These are phyloP conservation scores for Cytospora paraplurivora DNA, from an alignment of 2,329 filamentous ascomycete genomes.

Conservation along the genomic window DNA sequence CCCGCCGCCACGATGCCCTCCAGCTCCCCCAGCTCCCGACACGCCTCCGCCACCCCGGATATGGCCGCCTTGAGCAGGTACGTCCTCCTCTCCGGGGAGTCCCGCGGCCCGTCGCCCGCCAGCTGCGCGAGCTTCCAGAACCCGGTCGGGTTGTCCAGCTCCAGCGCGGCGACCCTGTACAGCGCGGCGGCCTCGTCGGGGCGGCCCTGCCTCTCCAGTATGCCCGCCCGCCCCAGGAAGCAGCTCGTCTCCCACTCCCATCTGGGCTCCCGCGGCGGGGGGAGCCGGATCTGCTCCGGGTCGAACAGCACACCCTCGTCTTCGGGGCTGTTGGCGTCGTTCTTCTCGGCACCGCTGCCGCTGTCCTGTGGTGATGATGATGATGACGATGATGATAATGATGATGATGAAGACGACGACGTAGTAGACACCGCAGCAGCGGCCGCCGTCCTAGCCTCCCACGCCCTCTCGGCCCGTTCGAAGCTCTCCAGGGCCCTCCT, in stretches of 20 bases:
- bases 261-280: constrained; percentile 24
- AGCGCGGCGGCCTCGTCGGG: constrained; percentile 32
- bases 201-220: constrained; percentile 31
- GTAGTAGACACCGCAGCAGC: too few species aligned
- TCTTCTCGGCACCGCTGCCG: neutral
- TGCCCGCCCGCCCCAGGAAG: constrained; percentile 36
- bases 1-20: constrained; percentile 27
- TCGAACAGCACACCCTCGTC: constrained; percentile 6
- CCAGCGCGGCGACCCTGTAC: constrained; percentile 35
- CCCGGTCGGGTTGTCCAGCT: constrained; percentile 37
- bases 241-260: constrained; percentile 43
- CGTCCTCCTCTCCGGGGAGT: constrained; percentile 32
- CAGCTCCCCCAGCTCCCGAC: constrained; percentile 33
- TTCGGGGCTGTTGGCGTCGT: neutral
- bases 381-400: too few species aligned
- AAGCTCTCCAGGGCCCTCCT: constrained; percentile 35
- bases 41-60: constrained; percentile 35
- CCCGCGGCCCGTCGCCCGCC: constrained; percentile 29
- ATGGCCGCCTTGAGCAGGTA: constrained; percentile 39
- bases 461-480: constrained; percentile 13
- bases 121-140: constrained; percentile 35
- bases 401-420: too few species aligned
- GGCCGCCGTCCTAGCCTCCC: constrained; percentile 15
- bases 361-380: neutral
- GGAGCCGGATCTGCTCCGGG: neutral